Conservation (phyloP, 352 stramenopile genomes). For the Pythium brachiatum region DNA sequence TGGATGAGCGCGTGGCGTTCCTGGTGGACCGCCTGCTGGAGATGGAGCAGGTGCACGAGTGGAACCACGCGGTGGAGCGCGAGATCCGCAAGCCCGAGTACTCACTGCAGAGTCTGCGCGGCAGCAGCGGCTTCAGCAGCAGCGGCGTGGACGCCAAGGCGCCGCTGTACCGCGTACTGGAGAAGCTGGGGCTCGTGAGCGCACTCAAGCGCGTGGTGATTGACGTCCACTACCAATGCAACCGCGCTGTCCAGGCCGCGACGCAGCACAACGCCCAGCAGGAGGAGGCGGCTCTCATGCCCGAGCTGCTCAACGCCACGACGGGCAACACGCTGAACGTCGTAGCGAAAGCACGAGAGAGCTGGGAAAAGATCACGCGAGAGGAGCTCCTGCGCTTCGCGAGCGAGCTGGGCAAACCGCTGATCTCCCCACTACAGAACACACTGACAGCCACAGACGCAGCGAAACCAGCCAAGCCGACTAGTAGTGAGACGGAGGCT, state of each 20-base stretch:
- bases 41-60: slow-evolving; percentile 44
- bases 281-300: slow-evolving; percentile 30
- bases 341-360: slow-evolving; percentile 36
- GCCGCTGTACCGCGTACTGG: slow-evolving; percentile 43
- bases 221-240: slow-evolving; percentile 53
- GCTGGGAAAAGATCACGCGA: slow-evolving; percentile 65
- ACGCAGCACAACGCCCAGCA: slow-evolving; percentile 27
- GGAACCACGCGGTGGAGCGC: slow-evolving; percentile 48
- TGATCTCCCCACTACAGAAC: slow-evolving; percentile 20
- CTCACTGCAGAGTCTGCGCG: slow-evolving; percentile 20
- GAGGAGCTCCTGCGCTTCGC: slow-evolving; percentile 64
- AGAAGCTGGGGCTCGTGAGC: slow-evolving; percentile 54
- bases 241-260: slow-evolving; percentile 20
- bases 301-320: slow-evolving; percentile 14
- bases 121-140: slow-evolving; percentile 4
- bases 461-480: neutral
- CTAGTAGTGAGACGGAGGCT: neutral
- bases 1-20: slow-evolving; percentile 47
- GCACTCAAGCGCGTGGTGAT: slow-evolving; percentile 56
- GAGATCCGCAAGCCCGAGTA: slow-evolving; percentile 54
- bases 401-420: slow-evolving; percentile 39
- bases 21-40: slow-evolving; percentile 47
- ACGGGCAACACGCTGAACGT: slow-evolving; percentile 42
- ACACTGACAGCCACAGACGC: neutral
- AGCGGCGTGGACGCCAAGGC: slow-evolving; percentile 24